phyloP scores from a whole-genome alignment of 2,329 filamentous ascomycete species.

The Trichoderma guizhouense region DNA sequence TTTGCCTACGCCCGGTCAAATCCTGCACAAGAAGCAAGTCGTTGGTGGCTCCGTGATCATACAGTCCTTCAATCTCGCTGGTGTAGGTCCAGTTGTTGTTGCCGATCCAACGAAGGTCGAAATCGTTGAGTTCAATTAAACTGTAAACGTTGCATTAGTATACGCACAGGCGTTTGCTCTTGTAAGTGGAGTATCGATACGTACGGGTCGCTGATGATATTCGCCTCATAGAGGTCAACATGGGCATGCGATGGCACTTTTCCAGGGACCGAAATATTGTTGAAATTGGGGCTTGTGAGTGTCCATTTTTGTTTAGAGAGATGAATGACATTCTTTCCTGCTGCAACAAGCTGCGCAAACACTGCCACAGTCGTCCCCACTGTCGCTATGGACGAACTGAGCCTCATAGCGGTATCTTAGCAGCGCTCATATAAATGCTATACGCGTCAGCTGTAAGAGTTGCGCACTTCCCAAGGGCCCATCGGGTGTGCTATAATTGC shows the following conservation, averaged over 20 bases:
- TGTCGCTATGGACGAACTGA: neutral
- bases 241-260: conserved; percentile 5
- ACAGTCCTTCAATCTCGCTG: neutral
- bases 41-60: neutral
- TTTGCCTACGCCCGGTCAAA: neutral
- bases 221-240: conserved; percentile 1
- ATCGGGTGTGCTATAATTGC: neutral
- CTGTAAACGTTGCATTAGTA: neutral
- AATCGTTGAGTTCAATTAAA: conserved; percentile 2
- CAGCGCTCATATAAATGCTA: neutral
- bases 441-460: neutral
- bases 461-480: neutral
- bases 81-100: conserved; percentile 1
- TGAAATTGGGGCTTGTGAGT: neutral
- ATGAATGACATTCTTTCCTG: neutral
- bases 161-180: neutral
- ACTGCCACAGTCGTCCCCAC: neutral
- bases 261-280: neutral
- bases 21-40: neutral
- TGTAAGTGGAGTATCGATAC: neutral
- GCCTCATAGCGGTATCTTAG: neutral
- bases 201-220: neutral
- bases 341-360: neutral
- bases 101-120: conserved; percentile 5
- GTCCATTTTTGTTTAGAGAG: neutral